These are phyloP conservation scores for Podila minutissima DNA, from an alignment of 192 early-diverging fungal genomes.

Conservation along the genomic window DNA sequence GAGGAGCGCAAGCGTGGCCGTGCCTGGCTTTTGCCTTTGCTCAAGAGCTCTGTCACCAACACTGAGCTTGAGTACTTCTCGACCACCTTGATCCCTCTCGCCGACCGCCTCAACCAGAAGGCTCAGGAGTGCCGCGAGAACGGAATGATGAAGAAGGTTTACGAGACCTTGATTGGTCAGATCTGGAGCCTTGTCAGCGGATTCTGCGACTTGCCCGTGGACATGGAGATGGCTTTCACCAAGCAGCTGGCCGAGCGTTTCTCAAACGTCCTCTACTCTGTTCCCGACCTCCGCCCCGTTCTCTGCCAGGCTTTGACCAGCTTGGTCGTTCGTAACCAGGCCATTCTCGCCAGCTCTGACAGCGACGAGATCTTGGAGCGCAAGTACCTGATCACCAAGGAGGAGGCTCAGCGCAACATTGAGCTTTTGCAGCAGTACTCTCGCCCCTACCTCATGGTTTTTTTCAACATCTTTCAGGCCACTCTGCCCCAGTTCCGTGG, in stretches of 20 bases:
- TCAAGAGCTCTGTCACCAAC: constrained; percentile 79
- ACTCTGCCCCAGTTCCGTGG: constrained; percentile 70
- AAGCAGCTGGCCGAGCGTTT: constrained; percentile 76
- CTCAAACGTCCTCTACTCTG: constrained; percentile 77
- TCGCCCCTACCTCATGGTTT: constrained; percentile 75
- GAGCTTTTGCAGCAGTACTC: constrained; percentile 71
- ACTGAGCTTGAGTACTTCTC: constrained; percentile 79
- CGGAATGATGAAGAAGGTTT: constrained; percentile 84
- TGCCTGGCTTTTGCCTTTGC: constrained; percentile 90
- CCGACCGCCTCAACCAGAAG: constrained; percentile 74
- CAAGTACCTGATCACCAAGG: constrained; percentile 57
- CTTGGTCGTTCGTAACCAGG: constrained; percentile 65
- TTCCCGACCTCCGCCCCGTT: constrained; percentile 78
- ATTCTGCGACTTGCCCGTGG: constrained; percentile 86
- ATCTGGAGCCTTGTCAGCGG: constrained; percentile 89
- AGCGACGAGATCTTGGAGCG: constrained; percentile 56
- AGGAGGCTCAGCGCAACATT: constrained; percentile 66
- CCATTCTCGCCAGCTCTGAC: constrained; percentile 50
- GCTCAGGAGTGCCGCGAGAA: constrained; percentile 67
- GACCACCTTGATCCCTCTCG: constrained; percentile 78
- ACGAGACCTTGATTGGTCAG: constrained; percentile 88
- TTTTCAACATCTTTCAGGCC: constrained; percentile 83
- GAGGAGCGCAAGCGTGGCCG: constrained; percentile 67
- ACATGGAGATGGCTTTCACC: constrained; percentile 71
- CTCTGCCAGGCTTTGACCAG: constrained; percentile 79